phyloP scores from a whole-genome alignment of 306 rosid genomes.

The Gastrolobium villosum region DNA sequence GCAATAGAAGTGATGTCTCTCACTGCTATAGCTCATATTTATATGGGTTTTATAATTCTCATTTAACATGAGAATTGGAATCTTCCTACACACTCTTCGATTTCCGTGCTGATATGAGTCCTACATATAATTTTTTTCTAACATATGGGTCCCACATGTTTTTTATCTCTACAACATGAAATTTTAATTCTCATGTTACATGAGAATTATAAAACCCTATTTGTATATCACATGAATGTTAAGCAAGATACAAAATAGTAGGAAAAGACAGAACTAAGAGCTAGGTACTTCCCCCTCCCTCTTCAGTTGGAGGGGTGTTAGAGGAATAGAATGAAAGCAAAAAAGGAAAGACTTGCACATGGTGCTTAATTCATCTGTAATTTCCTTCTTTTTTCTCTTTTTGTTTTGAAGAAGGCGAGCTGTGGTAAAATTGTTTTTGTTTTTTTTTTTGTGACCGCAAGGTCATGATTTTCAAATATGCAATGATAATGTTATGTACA shows the following conservation, averaged over 20 bases:
- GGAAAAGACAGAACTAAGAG: conserved; percentile 23
- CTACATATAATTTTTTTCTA: too few species aligned
- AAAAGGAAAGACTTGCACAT: conserved; percentile 24
- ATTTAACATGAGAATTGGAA: too few species aligned
- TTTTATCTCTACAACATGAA: too few species aligned
- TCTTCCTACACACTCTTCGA: too few species aligned
- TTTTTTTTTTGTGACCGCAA: too few species aligned
- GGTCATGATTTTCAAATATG: too few species aligned
- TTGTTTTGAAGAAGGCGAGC: neutral
- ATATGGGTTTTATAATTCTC: too few species aligned
- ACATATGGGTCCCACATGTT: too few species aligned
- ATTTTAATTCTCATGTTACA: too few species aligned
- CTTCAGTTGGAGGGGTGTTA: neutral
- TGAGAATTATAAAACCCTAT: too few species aligned
- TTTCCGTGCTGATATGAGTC: too few species aligned
- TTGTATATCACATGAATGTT: conserved; percentile 18
- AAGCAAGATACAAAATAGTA: conserved; percentile 22
- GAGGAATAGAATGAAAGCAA: conserved; percentile 19
- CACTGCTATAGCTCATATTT: conserved; percentile 17
- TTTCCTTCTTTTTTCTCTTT: neutral
- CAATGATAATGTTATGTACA: neutral
- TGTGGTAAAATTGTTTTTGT: too few species aligned
- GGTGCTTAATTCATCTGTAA: conserved; percentile 22
- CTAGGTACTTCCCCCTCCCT: neutral
- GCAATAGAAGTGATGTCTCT: conserved; percentile 37